Evolutionary conservation across 2,329 filamentous ascomycete genomes (phyloP).

Genomic region (Thielaviopsis musarum): DNA sequence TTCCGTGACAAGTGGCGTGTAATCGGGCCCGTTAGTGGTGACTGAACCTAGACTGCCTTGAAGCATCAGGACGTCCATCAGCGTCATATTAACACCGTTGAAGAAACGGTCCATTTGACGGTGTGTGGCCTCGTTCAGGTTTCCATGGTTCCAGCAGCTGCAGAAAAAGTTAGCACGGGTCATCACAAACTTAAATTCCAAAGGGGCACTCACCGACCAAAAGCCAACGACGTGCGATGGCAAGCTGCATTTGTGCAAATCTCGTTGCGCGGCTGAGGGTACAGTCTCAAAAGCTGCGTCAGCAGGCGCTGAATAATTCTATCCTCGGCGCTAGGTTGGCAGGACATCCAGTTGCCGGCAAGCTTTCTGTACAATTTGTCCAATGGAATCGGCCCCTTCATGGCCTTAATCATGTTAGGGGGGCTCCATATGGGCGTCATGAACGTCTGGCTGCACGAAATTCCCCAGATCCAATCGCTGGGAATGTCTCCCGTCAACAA

Average conservation of each 20-base stretch:
- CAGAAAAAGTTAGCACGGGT: background rate
- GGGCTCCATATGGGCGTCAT: conserved; percentile 43
- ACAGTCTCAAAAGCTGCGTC: conserved; percentile 40
- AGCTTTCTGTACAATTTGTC: conserved; percentile 31
- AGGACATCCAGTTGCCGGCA: conserved; percentile 38
- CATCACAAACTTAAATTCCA: background rate
- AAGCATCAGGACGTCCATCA: conserved; percentile 38
- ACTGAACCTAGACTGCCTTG: conserved; percentile 35
- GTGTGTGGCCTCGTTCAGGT: conserved; percentile 50
- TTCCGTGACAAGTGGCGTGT: conserved; percentile 28
- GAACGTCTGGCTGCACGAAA: conserved; percentile 45
- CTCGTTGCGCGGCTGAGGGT: conserved; percentile 36
- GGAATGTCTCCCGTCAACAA: conserved; percentile 45
- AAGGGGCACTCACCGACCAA: conserved; percentile 27
- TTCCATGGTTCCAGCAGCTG: conserved; percentile 42
- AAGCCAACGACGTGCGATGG: conserved; percentile 42
- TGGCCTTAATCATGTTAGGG: conserved; percentile 39
- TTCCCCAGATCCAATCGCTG: conserved; percentile 36
- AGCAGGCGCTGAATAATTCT: conserved; percentile 31
- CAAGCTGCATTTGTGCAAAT: conserved; percentile 45
- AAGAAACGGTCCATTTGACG: conserved; percentile 43
- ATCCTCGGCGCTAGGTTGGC: conserved; percentile 29
- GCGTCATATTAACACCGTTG: conserved; percentile 43
- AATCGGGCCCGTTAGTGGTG: conserved; percentile 33
- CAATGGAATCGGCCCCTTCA: conserved; percentile 29